These are phyloP conservation scores for Pseudocercospora macadamiae DNA, from an alignment of 2,329 filamentous ascomycete genomes.

Conservation along the genomic window DNA sequence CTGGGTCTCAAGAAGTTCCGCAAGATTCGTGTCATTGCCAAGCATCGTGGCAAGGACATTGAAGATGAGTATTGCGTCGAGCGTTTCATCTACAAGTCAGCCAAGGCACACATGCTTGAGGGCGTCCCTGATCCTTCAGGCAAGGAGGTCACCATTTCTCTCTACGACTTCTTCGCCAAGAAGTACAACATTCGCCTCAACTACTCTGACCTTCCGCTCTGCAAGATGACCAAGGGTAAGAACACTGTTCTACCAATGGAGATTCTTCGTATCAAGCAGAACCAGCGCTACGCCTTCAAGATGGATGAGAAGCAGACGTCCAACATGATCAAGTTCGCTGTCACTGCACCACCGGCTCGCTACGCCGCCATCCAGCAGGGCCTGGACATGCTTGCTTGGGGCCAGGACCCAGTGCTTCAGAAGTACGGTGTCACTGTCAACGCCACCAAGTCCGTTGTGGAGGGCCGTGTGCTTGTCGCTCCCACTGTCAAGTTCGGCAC, in stretches of 20 bases:
- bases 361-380: conserved; percentile 68
- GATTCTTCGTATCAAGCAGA: conserved; percentile 53
- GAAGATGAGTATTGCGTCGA: conserved; percentile 55
- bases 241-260: conserved; percentile 61
- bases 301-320: conserved; percentile 68
- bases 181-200: conserved; percentile 54
- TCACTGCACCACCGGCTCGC: conserved; percentile 73
- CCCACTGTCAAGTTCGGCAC: conserved; percentile 71
- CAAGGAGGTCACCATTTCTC: conserved; percentile 47
- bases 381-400: conserved; percentile 69
- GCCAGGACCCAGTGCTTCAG: conserved; percentile 67
- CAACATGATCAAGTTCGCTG: conserved; percentile 91
- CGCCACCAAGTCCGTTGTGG: conserved; percentile 60
- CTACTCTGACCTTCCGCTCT: conserved; percentile 57
- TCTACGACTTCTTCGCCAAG: conserved; percentile 61
- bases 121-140: conserved; percentile 43
- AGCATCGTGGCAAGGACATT: conserved; percentile 40
- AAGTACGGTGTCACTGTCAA: conserved; percentile 76
- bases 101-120: conserved; percentile 50
- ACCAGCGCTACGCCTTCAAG: conserved; percentile 63
- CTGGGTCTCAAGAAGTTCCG: conserved; percentile 47
- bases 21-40: conserved; percentile 45
- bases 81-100: conserved; percentile 48
- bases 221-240: conserved; percentile 59
- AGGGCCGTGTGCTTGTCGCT: conserved; percentile 70